Percentiles rank a stretch among this genome's conserved stretches.
Evolutionary conservation across 305 asterid species (phyloP).

Genomic region (Fraxinus xanthoxyloides): DNA sequence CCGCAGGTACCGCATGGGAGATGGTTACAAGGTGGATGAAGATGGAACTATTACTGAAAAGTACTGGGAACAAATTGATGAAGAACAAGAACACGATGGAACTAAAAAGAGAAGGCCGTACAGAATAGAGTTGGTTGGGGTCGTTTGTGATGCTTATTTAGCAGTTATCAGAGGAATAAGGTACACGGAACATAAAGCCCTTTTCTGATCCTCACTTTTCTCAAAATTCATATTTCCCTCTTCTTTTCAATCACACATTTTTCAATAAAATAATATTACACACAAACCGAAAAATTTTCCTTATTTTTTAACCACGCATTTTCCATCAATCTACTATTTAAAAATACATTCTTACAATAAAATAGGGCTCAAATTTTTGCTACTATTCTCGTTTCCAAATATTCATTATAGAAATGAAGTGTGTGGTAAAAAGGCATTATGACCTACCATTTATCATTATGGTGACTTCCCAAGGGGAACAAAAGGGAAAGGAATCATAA

Average conservation of each 20-base stretch:
- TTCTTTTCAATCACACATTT: too few relatives aligned
- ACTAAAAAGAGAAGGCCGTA: constrained; percentile 75
- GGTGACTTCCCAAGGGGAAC: background rate
- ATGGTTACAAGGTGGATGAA: constrained; percentile 65
- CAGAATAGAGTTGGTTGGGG: constrained; percentile 94
- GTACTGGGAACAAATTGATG: constrained; percentile 90
- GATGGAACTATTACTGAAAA: constrained; percentile 70
- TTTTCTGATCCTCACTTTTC: too few relatives aligned
- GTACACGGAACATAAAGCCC: constrained; percentile 31
- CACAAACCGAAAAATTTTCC: too few relatives aligned
- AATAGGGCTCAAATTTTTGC: too few relatives aligned
- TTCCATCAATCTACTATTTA: too few relatives aligned
- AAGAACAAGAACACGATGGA: constrained; percentile 71
- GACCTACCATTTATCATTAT: background rate
- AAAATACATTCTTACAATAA: too few relatives aligned
- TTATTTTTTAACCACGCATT: too few relatives aligned
- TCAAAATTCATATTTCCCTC: too few relatives aligned
- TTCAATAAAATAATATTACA: too few relatives aligned
- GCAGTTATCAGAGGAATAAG: constrained; percentile 93
- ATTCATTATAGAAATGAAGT: background rate
- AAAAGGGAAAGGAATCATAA: background rate
- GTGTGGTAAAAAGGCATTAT: background rate
- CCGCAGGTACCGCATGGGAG: constrained; percentile 86
- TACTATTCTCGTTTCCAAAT: background rate
- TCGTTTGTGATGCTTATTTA: constrained; percentile 88